Evolutionary conservation across 2,329 filamentous ascomycete genomes (phyloP).

Genomic region (Colletotrichum coccodes): DNA sequence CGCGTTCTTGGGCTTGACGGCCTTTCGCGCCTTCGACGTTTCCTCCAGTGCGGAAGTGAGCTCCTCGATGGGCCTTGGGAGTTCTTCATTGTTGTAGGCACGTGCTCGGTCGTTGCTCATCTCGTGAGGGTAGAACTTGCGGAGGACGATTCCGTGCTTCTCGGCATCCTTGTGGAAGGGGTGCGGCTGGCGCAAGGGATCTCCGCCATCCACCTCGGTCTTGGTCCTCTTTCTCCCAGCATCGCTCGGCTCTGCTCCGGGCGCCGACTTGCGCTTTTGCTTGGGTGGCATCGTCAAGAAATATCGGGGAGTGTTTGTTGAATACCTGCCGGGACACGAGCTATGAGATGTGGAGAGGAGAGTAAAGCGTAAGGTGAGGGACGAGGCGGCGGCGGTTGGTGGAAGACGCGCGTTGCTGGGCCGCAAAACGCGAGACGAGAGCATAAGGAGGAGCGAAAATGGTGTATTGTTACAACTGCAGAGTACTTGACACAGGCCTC

Average conservation of each 20-base stretch:
- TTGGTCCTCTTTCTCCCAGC: constrained; percentile 45
- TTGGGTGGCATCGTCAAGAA: constrained; percentile 40
- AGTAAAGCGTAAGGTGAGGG: background rate
- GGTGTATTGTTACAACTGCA: background rate
- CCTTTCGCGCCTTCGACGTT: constrained; percentile 64
- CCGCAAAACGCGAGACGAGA: constrained; percentile 15
- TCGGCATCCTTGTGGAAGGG: constrained; percentile 57
- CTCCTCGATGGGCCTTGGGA: constrained; percentile 78
- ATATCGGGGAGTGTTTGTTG: background rate
- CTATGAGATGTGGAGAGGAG: background rate
- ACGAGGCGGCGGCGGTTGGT: background rate
- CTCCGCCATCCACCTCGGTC: constrained; percentile 36
- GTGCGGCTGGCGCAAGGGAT: constrained; percentile 56
- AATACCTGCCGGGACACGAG: background rate
- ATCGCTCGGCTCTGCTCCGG: constrained; percentile 37
- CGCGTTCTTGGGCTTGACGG: constrained; percentile 64
- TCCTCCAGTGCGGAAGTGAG: constrained; percentile 70
- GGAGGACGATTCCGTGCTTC: constrained; percentile 71
- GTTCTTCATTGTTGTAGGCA: constrained; percentile 76
- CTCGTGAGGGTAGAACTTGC: constrained; percentile 84
- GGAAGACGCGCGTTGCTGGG: constrained; percentile 8
- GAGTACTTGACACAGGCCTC: background rate
- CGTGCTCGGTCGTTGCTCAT: constrained; percentile 84
- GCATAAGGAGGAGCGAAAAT: background rate
- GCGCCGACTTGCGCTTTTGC: constrained; percentile 40